Percentiles rank a stretch among this genome's conserved stretches.
These are phyloP conservation scores for Barbatosphaeria neglecta DNA, from an alignment of 495 filamentous ascomycete species.

Conservation along the genomic window DNA sequence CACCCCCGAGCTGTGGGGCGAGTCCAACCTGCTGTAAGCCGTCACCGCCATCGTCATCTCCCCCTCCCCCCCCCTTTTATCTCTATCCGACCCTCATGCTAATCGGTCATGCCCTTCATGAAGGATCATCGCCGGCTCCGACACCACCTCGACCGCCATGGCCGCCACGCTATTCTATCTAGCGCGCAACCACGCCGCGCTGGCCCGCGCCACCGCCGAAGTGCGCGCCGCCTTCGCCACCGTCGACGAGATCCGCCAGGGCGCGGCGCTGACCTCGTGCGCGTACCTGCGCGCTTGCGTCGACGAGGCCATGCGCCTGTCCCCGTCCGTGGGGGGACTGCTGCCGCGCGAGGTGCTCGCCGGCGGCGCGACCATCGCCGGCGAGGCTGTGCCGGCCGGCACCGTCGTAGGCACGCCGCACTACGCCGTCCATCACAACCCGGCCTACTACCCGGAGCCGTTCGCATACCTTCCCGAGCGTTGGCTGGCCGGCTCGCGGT, in stretches of 20 bases:
- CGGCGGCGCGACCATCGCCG: constrained; percentile 48
- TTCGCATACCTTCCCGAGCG: constrained; percentile 43
- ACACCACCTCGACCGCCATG: constrained; percentile 56
- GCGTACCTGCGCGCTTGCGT: constrained; percentile 51
- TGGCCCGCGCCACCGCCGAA: constrained; percentile 37
- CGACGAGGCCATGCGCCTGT: constrained; percentile 62
- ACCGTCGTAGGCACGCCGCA: constrained; percentile 40
- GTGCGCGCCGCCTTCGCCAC: constrained; percentile 35
- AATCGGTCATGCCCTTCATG: background rate
- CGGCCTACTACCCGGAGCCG: constrained; percentile 38
- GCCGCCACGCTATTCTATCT: constrained; percentile 57
- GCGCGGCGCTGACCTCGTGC: constrained; percentile 40
- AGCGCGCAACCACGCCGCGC: constrained; percentile 38
- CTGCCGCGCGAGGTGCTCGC: constrained; percentile 50
- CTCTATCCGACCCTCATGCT: too few species aligned
- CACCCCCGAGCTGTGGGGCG: constrained; percentile 57
- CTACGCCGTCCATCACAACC: constrained; percentile 47
- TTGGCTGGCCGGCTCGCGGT: constrained; percentile 30
- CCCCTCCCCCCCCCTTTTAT: background rate
- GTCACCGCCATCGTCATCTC: too few species aligned
- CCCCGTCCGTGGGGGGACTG: constrained; percentile 49
- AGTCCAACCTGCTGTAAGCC: constrained; percentile 54
- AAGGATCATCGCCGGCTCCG: constrained; percentile 46
- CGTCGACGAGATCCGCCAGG: constrained; percentile 41
- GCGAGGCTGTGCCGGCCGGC: constrained; percentile 40